A percentile compares a stretch with the other conserved stretches of the same genome.
phyloP scores from a whole-genome alignment of 2,329 filamentous ascomycete genomes.

The Esteya vermicola region DNA sequence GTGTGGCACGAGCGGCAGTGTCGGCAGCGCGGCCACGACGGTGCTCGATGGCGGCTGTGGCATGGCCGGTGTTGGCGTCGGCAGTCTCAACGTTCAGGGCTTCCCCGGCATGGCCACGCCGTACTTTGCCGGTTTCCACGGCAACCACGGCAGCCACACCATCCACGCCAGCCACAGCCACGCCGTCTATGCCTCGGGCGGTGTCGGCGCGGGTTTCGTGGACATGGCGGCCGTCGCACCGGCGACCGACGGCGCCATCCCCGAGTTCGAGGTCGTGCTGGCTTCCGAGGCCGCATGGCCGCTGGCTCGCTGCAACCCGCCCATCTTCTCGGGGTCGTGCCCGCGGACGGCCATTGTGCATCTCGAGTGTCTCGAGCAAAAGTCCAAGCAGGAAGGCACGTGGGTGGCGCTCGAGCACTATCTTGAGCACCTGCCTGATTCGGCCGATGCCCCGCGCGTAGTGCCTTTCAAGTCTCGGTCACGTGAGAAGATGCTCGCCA shows the following conservation, averaged over 20 bases:
- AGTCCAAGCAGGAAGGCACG: conserved; percentile 30
- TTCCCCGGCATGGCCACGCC: too few relatives aligned
- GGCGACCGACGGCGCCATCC: conserved; percentile 17
- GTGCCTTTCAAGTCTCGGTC: conserved; percentile 33
- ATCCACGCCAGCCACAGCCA: background rate
- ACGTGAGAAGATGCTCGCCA: conserved; percentile 56
- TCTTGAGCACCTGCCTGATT: conserved; percentile 19
- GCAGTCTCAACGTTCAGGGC: too few relatives aligned
- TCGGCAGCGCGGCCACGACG: too few relatives aligned
- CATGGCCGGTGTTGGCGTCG: too few relatives aligned
- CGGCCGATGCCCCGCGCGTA: conserved; percentile 24
- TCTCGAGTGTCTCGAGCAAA: conserved; percentile 34
- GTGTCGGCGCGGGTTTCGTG: too few relatives aligned
- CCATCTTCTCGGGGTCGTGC: conserved; percentile 27
- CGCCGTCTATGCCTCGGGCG: too few relatives aligned
- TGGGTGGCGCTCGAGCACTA: conserved; percentile 31
- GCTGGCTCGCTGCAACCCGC: conserved; percentile 33
- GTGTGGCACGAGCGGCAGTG: too few relatives aligned
- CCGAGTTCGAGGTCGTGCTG: conserved; percentile 32
- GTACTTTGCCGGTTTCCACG: too few relatives aligned
- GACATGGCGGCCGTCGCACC: conserved; percentile 15
- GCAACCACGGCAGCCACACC: background rate
- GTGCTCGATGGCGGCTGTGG: too few relatives aligned
- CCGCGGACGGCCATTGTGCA: conserved; percentile 36
- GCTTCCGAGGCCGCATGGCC: conserved; percentile 36